A percentile compares a stretch with the other conserved stretches of the same genome.
These are phyloP conservation scores for Heritiera fomes DNA, from an alignment of 345 rosid genomes.

Conservation along the genomic window DNA sequence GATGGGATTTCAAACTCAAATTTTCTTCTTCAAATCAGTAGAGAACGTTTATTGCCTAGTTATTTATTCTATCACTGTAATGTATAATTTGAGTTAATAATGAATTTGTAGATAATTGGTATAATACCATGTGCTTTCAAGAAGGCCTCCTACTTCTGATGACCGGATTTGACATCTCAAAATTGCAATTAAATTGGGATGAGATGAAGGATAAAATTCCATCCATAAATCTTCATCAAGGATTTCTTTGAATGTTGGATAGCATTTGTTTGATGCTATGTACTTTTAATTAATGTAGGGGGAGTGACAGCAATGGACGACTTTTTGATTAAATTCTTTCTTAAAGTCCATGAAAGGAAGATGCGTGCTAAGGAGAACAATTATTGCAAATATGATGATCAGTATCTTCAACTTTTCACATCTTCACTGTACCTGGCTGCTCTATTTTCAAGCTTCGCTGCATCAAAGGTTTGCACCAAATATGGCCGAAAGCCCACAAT, in stretches of 20 bases:
- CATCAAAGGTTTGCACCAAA: constrained; percentile 40
- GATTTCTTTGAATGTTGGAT: not conserved
- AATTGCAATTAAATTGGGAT: too few species aligned
- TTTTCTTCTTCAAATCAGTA: too few species aligned
- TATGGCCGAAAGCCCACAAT: constrained; percentile 50
- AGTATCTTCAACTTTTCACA: constrained; percentile 48
- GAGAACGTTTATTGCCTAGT: too few species aligned
- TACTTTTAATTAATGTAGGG: constrained; percentile 30
- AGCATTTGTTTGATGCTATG: not conserved
- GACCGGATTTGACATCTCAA: too few species aligned
- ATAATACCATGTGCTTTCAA: too few species aligned
- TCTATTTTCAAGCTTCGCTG: constrained; percentile 39
- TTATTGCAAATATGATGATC: constrained; percentile 51
- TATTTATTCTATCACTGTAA: too few species aligned
- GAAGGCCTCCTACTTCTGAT: too few species aligned
- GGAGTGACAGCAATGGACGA: constrained; percentile 62
- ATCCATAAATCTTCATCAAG: too few species aligned
- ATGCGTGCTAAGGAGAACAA: constrained; percentile 42
- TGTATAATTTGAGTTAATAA: too few species aligned
- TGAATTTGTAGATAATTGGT: too few species aligned
- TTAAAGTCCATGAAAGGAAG: constrained; percentile 39
- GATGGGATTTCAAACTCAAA: too few species aligned
- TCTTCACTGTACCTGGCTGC: constrained; percentile 57
- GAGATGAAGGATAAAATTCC: too few species aligned
- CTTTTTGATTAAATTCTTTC: constrained; percentile 50